phyloP scores from a whole-genome alignment of 176 grass and related monocot genomes.

The Eragrostis nindensis region DNA sequence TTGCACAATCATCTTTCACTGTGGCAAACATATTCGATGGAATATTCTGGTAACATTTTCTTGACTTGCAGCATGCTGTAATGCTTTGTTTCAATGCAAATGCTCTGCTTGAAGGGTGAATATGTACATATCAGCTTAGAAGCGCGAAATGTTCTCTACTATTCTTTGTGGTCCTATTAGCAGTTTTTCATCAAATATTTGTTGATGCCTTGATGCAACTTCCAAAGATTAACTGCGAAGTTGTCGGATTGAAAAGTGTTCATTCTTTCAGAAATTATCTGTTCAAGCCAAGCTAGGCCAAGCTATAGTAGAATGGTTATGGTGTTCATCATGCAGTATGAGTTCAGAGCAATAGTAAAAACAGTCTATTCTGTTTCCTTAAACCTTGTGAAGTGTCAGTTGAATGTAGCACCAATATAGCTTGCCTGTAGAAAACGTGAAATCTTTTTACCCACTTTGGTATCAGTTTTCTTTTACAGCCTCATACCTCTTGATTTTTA shows the following conservation, averaged over 20 bases:
- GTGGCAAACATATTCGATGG: conserved; percentile 94
- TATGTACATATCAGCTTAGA: background rate
- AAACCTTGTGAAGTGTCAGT: background rate
- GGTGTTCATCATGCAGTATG: background rate
- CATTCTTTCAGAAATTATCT: background rate
- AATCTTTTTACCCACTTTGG: background rate
- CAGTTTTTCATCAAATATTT: conserved; percentile 3
- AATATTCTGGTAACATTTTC: conserved; percentile 77
- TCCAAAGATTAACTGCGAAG: background rate
- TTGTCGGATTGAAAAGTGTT: background rate
- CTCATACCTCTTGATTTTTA: background rate
- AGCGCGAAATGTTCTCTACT: conserved; percentile 2
- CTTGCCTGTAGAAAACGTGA: background rate
- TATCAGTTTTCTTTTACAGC: background rate
- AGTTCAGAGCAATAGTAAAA: background rate
- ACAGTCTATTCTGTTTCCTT: background rate
- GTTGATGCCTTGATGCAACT: background rate
- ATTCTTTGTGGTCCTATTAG: background rate
- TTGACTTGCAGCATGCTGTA: background rate
- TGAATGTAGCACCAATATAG: background rate
- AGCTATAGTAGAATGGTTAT: background rate
- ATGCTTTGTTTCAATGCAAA: background rate
- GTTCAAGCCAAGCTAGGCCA: background rate
- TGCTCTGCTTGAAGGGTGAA: background rate
- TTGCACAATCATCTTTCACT: conserved; percentile 84